Percentiles rank a stretch among this genome's conserved stretches.
phyloP scores from a whole-genome alignment of 2,329 filamentous ascomycete genomes.

The Metarhizium sp. region DNA sequence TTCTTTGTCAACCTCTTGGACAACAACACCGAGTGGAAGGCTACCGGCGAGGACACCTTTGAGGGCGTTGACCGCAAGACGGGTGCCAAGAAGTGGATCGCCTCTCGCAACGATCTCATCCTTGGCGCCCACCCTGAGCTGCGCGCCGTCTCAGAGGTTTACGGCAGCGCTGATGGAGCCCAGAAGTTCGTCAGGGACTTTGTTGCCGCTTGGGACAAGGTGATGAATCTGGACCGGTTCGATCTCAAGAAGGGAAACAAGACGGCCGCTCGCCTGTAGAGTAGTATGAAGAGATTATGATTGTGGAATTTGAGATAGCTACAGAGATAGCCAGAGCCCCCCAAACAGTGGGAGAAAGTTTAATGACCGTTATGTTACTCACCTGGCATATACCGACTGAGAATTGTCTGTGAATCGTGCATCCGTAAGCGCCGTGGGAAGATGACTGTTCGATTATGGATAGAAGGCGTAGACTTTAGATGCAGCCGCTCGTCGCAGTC shows the following conservation, averaged over 20 bases:
- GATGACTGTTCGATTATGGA: too few species aligned
- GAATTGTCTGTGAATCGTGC: too few species aligned
- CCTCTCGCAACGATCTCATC: slow-evolving; percentile 58
- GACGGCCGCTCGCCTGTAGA: slow-evolving; percentile 10
- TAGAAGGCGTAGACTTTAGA: too few species aligned
- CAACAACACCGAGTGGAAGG: slow-evolving; percentile 50
- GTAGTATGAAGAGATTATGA: not conserved
- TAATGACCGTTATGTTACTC: not conserved
- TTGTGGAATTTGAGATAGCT: not conserved
- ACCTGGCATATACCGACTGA: too few species aligned
- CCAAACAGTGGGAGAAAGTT: not conserved
- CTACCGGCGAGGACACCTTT: slow-evolving; percentile 45
- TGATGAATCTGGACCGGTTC: slow-evolving; percentile 65
- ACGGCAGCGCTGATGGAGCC: slow-evolving; percentile 48
- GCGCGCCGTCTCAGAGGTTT: slow-evolving; percentile 61
- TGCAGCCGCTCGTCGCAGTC: too few species aligned
- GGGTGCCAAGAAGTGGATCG: slow-evolving; percentile 58
- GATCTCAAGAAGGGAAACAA: slow-evolving; percentile 33
- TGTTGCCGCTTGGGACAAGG: slow-evolving; percentile 61
- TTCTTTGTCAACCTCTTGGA: slow-evolving; percentile 77
- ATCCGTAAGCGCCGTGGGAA: too few species aligned
- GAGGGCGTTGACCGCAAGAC: slow-evolving; percentile 57
- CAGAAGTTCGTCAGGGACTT: slow-evolving; percentile 65
- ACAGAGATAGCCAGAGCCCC: not conserved
- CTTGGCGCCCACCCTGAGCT: slow-evolving; percentile 69